Percentiles rank a stretch among this genome's conserved stretches.
Conservation (phyloP, 1,139 yeast species). For the Taphrina communis region DNA sequence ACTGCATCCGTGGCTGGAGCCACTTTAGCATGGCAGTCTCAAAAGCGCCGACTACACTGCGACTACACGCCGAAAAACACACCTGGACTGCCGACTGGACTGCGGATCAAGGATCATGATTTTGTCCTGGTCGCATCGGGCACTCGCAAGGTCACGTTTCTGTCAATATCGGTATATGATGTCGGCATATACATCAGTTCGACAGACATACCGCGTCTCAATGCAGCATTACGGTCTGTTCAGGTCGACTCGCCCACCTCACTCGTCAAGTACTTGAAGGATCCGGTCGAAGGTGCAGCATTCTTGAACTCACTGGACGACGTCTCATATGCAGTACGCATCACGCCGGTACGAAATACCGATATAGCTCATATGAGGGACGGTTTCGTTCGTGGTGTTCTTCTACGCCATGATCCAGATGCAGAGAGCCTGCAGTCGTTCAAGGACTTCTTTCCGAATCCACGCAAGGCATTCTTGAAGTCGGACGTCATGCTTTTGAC, state of each 20-base stretch:
- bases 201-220: slow-evolving; percentile 8
- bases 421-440: slow-evolving; percentile 19
- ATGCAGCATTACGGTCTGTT: not conserved
- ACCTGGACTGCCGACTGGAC: not conserved
- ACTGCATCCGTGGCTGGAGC: not conserved
- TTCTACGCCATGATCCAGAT: slow-evolving; percentile 50
- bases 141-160: slow-evolving; percentile 34
- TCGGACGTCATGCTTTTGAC: slow-evolving; percentile 26
- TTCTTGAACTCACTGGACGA: slow-evolving; percentile 64
- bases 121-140: slow-evolving; percentile 28
- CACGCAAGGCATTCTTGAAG: slow-evolving; percentile 25
- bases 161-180: slow-evolving; percentile 30
- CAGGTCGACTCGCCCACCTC: slow-evolving; percentile 6
- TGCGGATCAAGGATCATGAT: not conserved
- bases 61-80: slow-evolving; percentile 27
- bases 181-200: slow-evolving; percentile 28
- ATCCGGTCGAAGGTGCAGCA: slow-evolving; percentile 60
- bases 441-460: slow-evolving; percentile 39
- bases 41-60: slow-evolving; percentile 17
- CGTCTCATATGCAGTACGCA: slow-evolving; percentile 69
- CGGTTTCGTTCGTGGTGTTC: slow-evolving; percentile 79
- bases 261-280: slow-evolving; percentile 22
- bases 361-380: slow-evolving; percentile 88
- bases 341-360: slow-evolving; percentile 86
- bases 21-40: not conserved